Percentiles rank a stretch among this genome's conserved stretches.
These are phyloP conservation scores for Aquanectria penicillioides DNA, from an alignment of 2,329 filamentous ascomycete species.

Conservation along the genomic window DNA sequence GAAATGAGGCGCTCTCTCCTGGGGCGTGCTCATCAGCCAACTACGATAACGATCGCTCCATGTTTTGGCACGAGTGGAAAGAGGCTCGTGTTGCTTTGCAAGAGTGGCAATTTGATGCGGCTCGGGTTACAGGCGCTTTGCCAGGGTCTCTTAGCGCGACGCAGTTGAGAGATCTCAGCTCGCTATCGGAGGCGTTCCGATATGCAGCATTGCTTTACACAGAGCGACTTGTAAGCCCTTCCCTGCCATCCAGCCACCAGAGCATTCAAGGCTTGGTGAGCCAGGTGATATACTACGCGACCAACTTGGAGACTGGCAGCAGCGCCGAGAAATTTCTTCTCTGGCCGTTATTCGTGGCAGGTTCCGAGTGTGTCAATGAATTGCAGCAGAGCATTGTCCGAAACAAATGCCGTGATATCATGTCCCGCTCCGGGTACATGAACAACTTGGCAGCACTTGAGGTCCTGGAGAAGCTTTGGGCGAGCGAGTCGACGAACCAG, in stretches of 20 bases:
- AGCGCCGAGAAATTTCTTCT: conserved; percentile 87
- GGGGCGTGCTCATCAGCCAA: conserved; percentile 53
- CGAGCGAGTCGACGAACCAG: conserved; percentile 58
- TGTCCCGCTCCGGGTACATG: conserved; percentile 89
- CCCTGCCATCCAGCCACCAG: conserved; percentile 75
- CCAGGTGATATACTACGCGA: conserved; percentile 85
- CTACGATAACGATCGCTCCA: conserved; percentile 67
- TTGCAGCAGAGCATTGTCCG: conserved; percentile 83
- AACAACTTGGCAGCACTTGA: conserved; percentile 91
- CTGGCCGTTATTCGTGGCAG: conserved; percentile 92
- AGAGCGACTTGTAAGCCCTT: conserved; percentile 84
- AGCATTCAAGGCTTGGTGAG: conserved; percentile 87
- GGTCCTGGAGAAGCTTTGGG: conserved; percentile 87
- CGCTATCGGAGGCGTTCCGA: conserved; percentile 90
- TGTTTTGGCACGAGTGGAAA: conserved; percentile 91
- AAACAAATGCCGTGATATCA: conserved; percentile 84
- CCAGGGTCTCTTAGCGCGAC: conserved; percentile 62
- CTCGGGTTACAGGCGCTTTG: conserved; percentile 61
- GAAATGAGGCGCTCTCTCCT: conserved; percentile 62
- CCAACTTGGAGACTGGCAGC: conserved; percentile 76
- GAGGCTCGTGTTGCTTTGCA: conserved; percentile 80
- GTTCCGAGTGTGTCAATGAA: conserved; percentile 87
- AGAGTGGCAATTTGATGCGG: conserved; percentile 79
- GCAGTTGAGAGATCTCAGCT: conserved; percentile 78
- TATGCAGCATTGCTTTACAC: conserved; percentile 90